Percentiles rank a stretch among this genome's conserved stretches.
Evolutionary conservation across 1,284 basidiomycete species (phyloP).

Genomic region (Heterobasidion parviporum): DNA sequence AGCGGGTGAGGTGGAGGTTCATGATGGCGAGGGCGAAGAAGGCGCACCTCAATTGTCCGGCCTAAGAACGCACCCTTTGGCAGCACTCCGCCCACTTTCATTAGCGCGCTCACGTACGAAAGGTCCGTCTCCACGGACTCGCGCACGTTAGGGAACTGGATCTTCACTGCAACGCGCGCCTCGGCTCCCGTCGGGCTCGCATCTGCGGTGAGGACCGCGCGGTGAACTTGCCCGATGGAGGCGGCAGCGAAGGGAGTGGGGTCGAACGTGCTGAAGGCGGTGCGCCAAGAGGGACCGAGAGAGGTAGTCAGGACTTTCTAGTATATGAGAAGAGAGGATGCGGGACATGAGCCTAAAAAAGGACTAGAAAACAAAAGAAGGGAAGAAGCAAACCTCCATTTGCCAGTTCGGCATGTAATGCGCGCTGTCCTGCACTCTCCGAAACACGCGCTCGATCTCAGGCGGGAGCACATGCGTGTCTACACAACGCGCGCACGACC

Average conservation of each 20-base stretch:
- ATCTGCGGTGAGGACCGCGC: conserved; percentile 51
- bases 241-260: conserved; percentile 92
- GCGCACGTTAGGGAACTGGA: conserved; percentile 92
- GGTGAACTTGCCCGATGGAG: conserved; percentile 96
- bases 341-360: background rate
- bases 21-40: background rate
- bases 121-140: conserved; percentile 86
- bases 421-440: conserved; percentile 89
- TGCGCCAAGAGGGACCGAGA: conserved; percentile 72
- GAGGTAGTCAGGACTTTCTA: conserved; percentile 73
- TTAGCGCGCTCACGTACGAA: conserved; percentile 77
- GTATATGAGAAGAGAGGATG: background rate
- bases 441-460: conserved; percentile 84
- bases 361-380: background rate
- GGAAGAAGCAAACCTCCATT: conserved; percentile 60
- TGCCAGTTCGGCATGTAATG: conserved; percentile 99
- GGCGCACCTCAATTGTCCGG: conserved; percentile 65
- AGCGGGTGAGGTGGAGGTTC: background rate
- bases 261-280: conserved; percentile 71
- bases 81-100: conserved; percentile 74
- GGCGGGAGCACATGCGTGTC: conserved; percentile 86
- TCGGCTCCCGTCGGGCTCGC: conserved; percentile 43
- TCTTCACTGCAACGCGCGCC: conserved; percentile 81
- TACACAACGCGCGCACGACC: background rate
- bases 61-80: conserved; percentile 89